A percentile compares a stretch with the other conserved stretches of the same genome.
phyloP scores from a whole-genome alignment of 2,329 filamentous ascomycete species.

The Trichoderma sp. region DNA sequence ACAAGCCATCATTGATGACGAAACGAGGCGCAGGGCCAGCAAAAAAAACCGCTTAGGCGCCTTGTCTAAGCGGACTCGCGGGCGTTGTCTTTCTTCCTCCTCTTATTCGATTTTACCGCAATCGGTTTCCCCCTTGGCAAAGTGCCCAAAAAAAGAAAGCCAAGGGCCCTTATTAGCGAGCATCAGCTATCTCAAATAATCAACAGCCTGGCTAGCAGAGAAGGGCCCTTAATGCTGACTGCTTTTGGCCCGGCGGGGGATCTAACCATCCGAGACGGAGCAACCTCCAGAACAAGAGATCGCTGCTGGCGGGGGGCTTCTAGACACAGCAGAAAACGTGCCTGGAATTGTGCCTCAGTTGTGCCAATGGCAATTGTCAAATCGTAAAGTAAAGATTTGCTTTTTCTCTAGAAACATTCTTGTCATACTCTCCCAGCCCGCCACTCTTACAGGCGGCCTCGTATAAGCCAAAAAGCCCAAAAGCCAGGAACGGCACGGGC shows the following conservation, averaged over 20 bases:
- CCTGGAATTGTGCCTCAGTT: background rate
- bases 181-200: constrained; percentile 3
- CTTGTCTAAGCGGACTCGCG: background rate
- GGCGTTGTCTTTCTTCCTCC: background rate
- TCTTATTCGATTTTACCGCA: background rate
- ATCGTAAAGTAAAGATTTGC: background rate
- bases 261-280: constrained; percentile 21
- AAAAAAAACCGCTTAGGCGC: no score
- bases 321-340: background rate
- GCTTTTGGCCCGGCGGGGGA: constrained; percentile 18
- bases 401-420: background rate
- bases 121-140: background rate
- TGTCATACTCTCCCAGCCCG: background rate
- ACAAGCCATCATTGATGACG: background rate
- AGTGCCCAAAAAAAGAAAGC: background rate
- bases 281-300: background rate
- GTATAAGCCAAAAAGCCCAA: background rate
- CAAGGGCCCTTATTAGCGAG: background rate
- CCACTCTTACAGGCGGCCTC: background rate
- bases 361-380: background rate
- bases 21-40: constrained; percentile 15
- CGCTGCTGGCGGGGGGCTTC: background rate
- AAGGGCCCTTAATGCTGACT: background rate
- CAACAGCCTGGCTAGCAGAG: background rate
- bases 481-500: background rate